Conservation (phyloP, 1,139 yeast genomes). For the Protomyces arabidopsidicola region DNA sequence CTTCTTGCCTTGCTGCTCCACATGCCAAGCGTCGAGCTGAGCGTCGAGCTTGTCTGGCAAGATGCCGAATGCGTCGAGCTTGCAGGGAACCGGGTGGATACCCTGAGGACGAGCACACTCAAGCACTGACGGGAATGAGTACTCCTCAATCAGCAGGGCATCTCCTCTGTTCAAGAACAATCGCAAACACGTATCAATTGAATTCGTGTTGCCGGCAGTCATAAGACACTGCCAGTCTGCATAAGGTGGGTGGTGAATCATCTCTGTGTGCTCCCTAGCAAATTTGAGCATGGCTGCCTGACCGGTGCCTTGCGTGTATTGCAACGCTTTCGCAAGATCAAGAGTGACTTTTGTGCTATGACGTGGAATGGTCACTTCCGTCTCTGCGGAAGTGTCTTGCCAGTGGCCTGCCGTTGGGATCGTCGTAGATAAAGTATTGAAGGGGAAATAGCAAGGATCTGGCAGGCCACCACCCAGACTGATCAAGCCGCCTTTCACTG, state of each 20-base stretch:
- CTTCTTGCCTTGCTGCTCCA: constrained; percentile 45
- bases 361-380: constrained; percentile 35
- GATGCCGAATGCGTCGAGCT: constrained; percentile 75
- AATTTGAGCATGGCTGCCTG: constrained; percentile 63
- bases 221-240: constrained; percentile 62
- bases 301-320: constrained; percentile 84
- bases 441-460: constrained; percentile 82
- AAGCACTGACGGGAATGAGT: constrained; percentile 74
- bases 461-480: constrained; percentile 97
- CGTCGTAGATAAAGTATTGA: constrained; percentile 70
- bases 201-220: constrained; percentile 79
- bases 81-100: constrained; percentile 62
- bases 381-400: constrained; percentile 36
- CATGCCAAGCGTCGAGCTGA: constrained; percentile 63
- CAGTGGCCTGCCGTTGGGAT: constrained; percentile 50
- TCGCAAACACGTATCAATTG: constrained; percentile 81
- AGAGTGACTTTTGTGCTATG: constrained; percentile 52
- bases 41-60: constrained; percentile 66
- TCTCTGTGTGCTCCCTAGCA: constrained; percentile 69
- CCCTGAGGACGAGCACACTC: constrained; percentile 78
- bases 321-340: constrained; percentile 79
- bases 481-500: constrained; percentile 62
- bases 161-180: constrained; percentile 78
- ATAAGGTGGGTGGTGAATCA: constrained; percentile 59
- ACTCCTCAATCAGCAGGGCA: constrained; percentile 73